Evolutionary conservation across 2,329 filamentous ascomycete species (phyloP).

Genomic region (Stemphylium vesicarium): DNA sequence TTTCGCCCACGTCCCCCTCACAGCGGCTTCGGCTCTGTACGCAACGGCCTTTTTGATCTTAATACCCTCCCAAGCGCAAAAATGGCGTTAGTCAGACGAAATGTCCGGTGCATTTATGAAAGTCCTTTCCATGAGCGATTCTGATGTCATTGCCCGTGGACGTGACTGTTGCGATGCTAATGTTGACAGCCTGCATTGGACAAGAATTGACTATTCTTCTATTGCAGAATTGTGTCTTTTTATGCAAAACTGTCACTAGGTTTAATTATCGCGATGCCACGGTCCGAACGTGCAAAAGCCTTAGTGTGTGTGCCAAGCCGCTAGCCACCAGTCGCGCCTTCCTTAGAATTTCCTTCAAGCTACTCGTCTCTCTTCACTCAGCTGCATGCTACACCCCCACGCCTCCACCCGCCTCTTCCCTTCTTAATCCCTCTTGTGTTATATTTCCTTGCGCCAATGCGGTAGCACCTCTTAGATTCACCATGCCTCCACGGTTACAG

Average conservation of each 20-base stretch:
- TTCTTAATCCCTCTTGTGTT: constrained; percentile 9
- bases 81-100: constrained; percentile 12
- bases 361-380: constrained; percentile 9
- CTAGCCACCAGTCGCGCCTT: constrained; percentile 2
- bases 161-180: no score
- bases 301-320: constrained; percentile 4
- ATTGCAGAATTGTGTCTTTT: no score
- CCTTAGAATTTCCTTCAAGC: constrained; percentile 16
- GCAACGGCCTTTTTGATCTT: constrained; percentile 6
- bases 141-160: neutral
- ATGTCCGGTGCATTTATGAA: constrained; percentile 22
- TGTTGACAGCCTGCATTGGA: no score
- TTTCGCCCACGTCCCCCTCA: constrained; percentile 23
- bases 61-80: constrained; percentile 15
- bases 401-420: constrained; percentile 8
- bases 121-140: constrained; percentile 2
- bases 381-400: constrained; percentile 18
- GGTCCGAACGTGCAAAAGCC: neutral
- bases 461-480: constrained; percentile 29
- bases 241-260: neutral
- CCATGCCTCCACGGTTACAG: constrained; percentile 47
- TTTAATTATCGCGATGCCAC: neutral
- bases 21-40: constrained; percentile 21
- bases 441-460: constrained; percentile 31
- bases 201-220: no score